A percentile compares a stretch with the other conserved stretches of the same genome.
Evolutionary conservation across 495 filamentous ascomycete genomes (phyloP).

Genomic region (Tuber melanosporum): DNA sequence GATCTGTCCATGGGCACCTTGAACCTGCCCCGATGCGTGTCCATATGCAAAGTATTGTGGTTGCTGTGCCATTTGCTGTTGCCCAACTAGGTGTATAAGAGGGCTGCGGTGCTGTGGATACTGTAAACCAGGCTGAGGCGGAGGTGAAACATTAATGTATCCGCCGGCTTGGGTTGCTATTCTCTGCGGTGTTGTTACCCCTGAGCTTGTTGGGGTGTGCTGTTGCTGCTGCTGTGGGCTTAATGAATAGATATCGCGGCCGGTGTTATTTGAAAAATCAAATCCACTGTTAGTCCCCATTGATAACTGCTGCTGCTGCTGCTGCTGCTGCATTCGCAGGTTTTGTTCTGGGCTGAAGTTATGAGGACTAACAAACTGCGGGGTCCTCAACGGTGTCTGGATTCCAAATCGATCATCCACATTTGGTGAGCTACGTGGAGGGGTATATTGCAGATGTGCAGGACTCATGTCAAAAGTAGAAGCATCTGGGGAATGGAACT

Average conservation of each 20-base stretch:
- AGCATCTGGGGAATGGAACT: slow-evolving; percentile 1
- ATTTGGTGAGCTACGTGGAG: slow-evolving; percentile 27
- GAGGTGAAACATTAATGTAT: background rate
- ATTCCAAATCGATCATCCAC: slow-evolving; percentile 16
- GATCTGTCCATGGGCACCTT: slow-evolving; percentile 19
- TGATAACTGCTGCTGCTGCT: slow-evolving; percentile 14
- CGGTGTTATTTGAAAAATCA: background rate
- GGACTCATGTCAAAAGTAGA: background rate
- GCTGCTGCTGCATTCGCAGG: slow-evolving; percentile 21
- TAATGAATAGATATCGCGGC: background rate
- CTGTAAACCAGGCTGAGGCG: background rate
- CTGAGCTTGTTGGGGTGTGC: background rate
- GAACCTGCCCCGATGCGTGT: slow-evolving; percentile 27
- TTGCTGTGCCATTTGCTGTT: background rate
- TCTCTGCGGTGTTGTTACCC: background rate
- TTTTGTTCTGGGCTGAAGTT: slow-evolving; percentile 22
- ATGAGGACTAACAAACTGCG: slow-evolving; percentile 12
- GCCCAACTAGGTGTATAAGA: background rate
- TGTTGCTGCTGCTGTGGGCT: background rate
- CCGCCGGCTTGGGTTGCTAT: background rate
- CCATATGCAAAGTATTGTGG: slow-evolving; percentile 20
- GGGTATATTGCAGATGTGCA: slow-evolving; percentile 24
- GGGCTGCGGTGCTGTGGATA: background rate
- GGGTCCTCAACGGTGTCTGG: slow-evolving; percentile 10
- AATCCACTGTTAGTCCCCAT: background rate